Percentiles rank a stretch among this genome's conserved stretches.
Conservation (phyloP, 176 grass and related monocot species). For the Luzula sylvatica region DNA sequence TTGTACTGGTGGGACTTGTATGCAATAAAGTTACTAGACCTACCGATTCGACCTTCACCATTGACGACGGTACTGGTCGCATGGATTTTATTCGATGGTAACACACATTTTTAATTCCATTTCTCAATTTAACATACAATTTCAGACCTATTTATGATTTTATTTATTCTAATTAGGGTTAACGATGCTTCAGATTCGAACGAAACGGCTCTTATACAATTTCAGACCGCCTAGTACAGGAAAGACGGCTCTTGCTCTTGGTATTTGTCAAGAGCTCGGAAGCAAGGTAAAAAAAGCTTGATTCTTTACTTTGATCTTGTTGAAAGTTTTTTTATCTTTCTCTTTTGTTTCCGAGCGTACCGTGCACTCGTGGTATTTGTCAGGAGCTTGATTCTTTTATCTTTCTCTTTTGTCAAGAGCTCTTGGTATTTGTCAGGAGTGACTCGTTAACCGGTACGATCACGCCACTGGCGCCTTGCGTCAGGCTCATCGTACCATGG, state of each 20-base stretch:
- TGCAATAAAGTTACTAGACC: constrained; percentile 46
- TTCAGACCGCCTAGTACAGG: constrained; percentile 79
- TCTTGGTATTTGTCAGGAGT: too few species aligned
- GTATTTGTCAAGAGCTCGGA: constrained; percentile 86
- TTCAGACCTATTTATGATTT: neutral
- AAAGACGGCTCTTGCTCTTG: constrained; percentile 77
- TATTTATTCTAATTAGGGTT: constrained; percentile 53
- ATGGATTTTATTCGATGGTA: constrained; percentile 79
- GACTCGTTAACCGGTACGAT: constrained; percentile 89
- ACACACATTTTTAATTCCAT: neutral
- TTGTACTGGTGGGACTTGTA: constrained; percentile 60
- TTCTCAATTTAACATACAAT: neutral
- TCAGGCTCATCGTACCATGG: constrained; percentile 71
- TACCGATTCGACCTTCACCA: constrained; percentile 60
- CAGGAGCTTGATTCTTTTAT: too few species aligned
- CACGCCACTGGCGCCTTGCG: constrained; percentile 80
- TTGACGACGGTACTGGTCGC: constrained; percentile 82
- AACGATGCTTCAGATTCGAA: constrained; percentile 64
- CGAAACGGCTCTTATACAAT: constrained; percentile 74
- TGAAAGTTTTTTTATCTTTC: neutral
- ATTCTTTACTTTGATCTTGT: neutral
- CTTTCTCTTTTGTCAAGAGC: too few species aligned
- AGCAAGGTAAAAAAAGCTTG: constrained; percentile 76
- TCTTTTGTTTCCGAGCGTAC: too few species aligned
- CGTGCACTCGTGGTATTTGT: too few species aligned